A percentile compares a stretch with the other conserved stretches of the same genome.
Conservation (phyloP, 805 yeast genomes). For the Teunomyces pallodes region DNA sequence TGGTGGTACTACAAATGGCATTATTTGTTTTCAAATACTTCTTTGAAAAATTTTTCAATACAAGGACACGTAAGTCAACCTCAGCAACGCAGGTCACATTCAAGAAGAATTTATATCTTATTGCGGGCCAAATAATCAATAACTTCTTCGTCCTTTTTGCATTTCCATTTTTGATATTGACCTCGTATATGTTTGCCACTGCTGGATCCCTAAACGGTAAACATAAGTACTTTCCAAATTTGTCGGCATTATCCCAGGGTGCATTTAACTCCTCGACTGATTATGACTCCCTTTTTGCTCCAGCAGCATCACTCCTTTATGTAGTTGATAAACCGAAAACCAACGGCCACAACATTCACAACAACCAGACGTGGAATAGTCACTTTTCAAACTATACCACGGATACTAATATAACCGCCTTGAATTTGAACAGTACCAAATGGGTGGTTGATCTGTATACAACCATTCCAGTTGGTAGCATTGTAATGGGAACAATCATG, state of each 20-base stretch:
- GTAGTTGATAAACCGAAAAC: background rate
- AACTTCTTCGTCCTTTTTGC: conserved; percentile 35
- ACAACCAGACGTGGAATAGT: background rate
- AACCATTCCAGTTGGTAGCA: conserved; percentile 7
- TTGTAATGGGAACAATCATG: conserved; percentile 31
- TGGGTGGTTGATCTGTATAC: background rate
- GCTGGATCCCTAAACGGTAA: conserved; percentile 16
- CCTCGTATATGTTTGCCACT: conserved; percentile 29
- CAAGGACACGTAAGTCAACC: background rate
- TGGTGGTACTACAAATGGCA: conserved; percentile 20
- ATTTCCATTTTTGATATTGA: conserved; percentile 43
- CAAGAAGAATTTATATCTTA: conserved; percentile 19
- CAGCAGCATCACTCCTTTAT: conserved; percentile 5
- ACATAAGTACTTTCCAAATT: conserved; percentile 12
- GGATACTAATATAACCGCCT: background rate
- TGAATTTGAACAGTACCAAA: background rate
- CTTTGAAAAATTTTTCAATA: conserved; percentile 5
- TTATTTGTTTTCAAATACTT: conserved; percentile 18
- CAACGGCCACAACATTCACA: background rate
- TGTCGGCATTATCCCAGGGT: conserved; percentile 13
- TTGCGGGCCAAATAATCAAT: conserved; percentile 33
- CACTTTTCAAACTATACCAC: background rate
- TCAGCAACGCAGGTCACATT: conserved; percentile 9
- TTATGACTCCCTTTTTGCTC: conserved; percentile 20
- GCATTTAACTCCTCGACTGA: conserved; percentile 26